phyloP scores from a whole-genome alignment of 2,329 filamentous ascomycete genomes.

The Zymoseptoria passerinii region DNA sequence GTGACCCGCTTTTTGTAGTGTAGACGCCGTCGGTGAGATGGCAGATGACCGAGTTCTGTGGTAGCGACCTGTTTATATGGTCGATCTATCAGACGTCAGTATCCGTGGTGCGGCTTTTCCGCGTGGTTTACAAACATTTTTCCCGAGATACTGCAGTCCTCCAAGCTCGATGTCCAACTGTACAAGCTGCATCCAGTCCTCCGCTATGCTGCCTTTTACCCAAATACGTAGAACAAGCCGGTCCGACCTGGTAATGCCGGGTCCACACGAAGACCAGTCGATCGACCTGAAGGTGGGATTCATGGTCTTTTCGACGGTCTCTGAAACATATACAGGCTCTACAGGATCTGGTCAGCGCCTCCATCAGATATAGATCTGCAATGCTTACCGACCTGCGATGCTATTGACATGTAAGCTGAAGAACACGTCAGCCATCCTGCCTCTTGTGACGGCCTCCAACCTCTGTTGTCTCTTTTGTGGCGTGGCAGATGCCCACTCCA shows the following conservation, averaged over 20 bases:
- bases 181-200: constrained; percentile 56
- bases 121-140: constrained; percentile 35
- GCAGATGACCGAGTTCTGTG: constrained; percentile 74
- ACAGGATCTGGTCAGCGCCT: constrained; percentile 23
- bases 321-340: constrained; percentile 84
- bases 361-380: not conserved
- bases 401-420: constrained; percentile 69
- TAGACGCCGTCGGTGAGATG: constrained; percentile 83
- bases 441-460: constrained; percentile 63
- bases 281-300: constrained; percentile 88
- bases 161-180: constrained; percentile 65
- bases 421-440: constrained; percentile 75
- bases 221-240: constrained; percentile 64
- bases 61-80: constrained; percentile 61
- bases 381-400: constrained; percentile 32
- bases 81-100: constrained; percentile 36
- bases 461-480: constrained; percentile 60
- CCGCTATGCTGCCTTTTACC: constrained; percentile 51
- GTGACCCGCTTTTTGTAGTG: constrained; percentile 37
- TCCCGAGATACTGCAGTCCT: constrained; percentile 70
- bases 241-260: constrained; percentile 57
- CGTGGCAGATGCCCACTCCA: constrained; percentile 55
- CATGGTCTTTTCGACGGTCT: constrained; percentile 66
- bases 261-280: constrained; percentile 57
- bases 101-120: constrained; percentile 2